Conservation (phyloP, 768 basidiomycete genomes). For the Boletus reticulatus region DNA sequence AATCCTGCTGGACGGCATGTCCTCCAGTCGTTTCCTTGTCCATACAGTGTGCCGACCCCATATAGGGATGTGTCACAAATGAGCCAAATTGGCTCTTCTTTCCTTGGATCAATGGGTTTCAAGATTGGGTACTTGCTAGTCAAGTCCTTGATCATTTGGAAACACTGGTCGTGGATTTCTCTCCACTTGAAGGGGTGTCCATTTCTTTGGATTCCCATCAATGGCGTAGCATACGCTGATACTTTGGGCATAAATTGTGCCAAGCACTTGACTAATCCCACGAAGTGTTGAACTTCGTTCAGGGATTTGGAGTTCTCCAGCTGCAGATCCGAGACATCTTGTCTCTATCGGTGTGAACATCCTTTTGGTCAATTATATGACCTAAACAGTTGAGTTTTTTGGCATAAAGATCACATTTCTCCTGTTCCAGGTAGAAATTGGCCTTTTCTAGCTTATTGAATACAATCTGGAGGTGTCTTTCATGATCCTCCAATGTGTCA, state of each 20-base stretch:
- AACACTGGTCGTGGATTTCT: background rate
- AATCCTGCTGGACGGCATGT: background rate
- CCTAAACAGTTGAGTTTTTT: background rate
- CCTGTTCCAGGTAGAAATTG: background rate
- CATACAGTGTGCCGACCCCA: background rate
- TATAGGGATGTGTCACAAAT: background rate
- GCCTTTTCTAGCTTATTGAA: accelerated
- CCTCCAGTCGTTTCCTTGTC: background rate
- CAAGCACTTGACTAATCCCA: no score
- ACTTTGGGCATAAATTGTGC: no score
- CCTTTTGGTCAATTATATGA: background rate
- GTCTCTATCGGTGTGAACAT: background rate
- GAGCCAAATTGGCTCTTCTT: background rate
- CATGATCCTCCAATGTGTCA: no score
- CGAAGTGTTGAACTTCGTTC: background rate
- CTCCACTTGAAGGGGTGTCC: background rate
- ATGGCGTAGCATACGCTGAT: no score
- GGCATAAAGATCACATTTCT: background rate
- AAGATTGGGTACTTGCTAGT: background rate
- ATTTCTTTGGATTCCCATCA: background rate
- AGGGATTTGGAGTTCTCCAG: background rate
- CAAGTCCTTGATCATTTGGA: background rate
- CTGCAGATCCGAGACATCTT: no score
- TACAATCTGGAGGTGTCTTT: background rate
- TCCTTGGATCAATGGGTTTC: background rate